These are phyloP conservation scores for Aspergillus sojae DNA, from an alignment of 2,329 filamentous ascomycete genomes.

Conservation along the genomic window DNA sequence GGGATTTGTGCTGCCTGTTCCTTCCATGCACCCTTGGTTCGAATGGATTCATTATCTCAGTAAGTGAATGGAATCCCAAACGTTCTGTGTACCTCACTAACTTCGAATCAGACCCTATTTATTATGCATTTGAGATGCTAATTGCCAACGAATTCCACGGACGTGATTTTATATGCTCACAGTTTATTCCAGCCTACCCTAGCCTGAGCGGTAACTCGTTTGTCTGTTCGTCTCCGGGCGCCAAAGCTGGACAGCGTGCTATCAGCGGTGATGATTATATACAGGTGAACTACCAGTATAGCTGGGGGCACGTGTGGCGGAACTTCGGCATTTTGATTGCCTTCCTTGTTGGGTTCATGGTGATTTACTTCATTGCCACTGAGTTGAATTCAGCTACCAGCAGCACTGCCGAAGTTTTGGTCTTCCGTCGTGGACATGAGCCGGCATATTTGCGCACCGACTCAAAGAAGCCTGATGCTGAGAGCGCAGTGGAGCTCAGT, in stretches of 20 bases:
- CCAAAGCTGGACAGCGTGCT: conserved; percentile 53
- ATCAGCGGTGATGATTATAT: conserved; percentile 65
- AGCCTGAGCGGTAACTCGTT: conserved; percentile 41
- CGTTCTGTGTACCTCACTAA: neutral
- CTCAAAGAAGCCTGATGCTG: conserved; percentile 4
- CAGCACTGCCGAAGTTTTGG: conserved; percentile 74
- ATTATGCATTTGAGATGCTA: conserved; percentile 78
- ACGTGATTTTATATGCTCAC: conserved; percentile 59
- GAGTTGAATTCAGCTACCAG: conserved; percentile 61
- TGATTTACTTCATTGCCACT: conserved; percentile 58
- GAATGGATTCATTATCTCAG: conserved; percentile 77
- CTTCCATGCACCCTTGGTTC: conserved; percentile 75
- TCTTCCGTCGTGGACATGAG: conserved; percentile 64
- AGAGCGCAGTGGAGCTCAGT: conserved; percentile 7
- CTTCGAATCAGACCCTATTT: conserved; percentile 62
- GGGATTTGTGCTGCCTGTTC: conserved; percentile 46
- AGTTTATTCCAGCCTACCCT: conserved; percentile 51
- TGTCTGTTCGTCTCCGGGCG: conserved; percentile 62
- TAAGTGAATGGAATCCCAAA: neutral
- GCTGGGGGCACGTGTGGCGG: conserved; percentile 62
- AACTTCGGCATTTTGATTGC: conserved; percentile 71
- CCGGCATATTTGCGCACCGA: conserved; percentile 16
- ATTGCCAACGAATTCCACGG: conserved; percentile 80
- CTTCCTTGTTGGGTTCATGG: conserved; percentile 62
- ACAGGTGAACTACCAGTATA: conserved; percentile 58